Evolutionary conservation across 1,139 yeast genomes (phyloP).

Genomic region (Kodamaea ohmeri): DNA sequence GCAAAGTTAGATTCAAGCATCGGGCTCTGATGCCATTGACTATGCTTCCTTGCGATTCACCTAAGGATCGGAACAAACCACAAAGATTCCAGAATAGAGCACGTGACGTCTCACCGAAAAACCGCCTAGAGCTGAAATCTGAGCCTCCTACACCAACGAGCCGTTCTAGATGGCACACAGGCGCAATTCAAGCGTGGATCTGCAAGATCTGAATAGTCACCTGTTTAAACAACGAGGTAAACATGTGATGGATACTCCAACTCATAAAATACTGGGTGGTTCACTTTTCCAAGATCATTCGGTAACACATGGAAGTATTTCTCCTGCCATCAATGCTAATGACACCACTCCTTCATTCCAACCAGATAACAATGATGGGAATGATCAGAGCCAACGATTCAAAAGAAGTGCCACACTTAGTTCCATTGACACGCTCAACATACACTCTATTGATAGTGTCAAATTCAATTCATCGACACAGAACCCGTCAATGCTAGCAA

Average conservation of each 20-base stretch:
- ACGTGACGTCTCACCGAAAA: not conserved
- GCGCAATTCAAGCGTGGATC: conserved; percentile 9
- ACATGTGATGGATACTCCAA: not conserved
- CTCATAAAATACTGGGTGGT: not conserved
- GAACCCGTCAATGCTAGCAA: too few relatives aligned
- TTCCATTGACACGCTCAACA: conserved; percentile 23
- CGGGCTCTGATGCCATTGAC: too few relatives aligned
- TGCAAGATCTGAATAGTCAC: conserved; percentile 7
- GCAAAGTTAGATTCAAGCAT: too few relatives aligned
- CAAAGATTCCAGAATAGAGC: too few relatives aligned
- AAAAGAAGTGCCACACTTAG: conserved; percentile 20
- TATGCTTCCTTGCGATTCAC: too few relatives aligned
- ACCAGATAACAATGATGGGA: not conserved
- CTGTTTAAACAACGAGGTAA: conserved; percentile 1
- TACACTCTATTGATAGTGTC: conserved; percentile 18
- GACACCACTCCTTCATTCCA: not conserved
- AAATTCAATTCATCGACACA: conserved; percentile 12
- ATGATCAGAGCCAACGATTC: not conserved
- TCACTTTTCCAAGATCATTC: not conserved
- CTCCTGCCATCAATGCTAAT: not conserved
- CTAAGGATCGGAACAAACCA: too few relatives aligned
- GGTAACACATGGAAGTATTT: not conserved
- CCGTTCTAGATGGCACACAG: conserved; percentile 5
- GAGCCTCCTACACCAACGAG: not conserved
- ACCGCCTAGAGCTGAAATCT: not conserved